Evolutionary conservation across 495 filamentous ascomycete species (phyloP).

Genomic region (Penicillium samsonianum): DNA sequence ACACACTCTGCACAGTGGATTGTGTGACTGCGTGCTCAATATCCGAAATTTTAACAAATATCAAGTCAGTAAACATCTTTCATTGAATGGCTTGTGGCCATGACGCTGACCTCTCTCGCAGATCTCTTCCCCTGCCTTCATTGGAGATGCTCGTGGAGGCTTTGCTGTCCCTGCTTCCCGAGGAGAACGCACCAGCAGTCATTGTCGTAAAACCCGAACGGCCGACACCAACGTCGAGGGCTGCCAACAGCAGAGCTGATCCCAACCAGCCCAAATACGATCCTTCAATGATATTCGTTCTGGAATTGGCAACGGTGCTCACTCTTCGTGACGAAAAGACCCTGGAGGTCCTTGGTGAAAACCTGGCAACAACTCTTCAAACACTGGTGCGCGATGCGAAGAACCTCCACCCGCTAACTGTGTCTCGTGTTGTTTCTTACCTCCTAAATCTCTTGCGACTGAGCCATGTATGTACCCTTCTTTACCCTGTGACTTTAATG

Average conservation of each 20-base stretch:
- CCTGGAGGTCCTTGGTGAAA: slow-evolving; percentile 69
- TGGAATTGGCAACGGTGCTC: slow-evolving; percentile 86
- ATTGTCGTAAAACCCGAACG: slow-evolving; percentile 87
- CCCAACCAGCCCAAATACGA: slow-evolving; percentile 68
- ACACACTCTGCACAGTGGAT: slow-evolving; percentile 90
- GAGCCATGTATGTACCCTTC: slow-evolving; percentile 70
- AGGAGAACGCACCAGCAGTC: slow-evolving; percentile 76
- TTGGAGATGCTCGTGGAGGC: slow-evolving; percentile 69
- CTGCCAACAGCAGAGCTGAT: slow-evolving; percentile 52
- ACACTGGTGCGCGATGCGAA: slow-evolving; percentile 75
- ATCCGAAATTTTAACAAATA: slow-evolving; percentile 78
- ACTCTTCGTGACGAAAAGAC: slow-evolving; percentile 75
- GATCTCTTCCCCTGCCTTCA: slow-evolving; percentile 66
- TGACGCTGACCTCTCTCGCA: slow-evolving; percentile 30
- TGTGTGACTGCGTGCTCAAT: slow-evolving; percentile 89
- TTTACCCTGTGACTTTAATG: neutral
- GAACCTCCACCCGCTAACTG: slow-evolving; percentile 74
- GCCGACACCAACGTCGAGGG: slow-evolving; percentile 52
- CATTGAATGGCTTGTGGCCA: neutral
- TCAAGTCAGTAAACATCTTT: slow-evolving; percentile 60
- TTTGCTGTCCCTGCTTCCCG: slow-evolving; percentile 80
- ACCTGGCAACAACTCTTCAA: slow-evolving; percentile 76
- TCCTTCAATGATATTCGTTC: slow-evolving; percentile 79
- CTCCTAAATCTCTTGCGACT: slow-evolving; percentile 79
- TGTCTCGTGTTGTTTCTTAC: slow-evolving; percentile 85